phyloP scores from a whole-genome alignment of 805 yeast species.

The Lipomyces starkeyi region DNA sequence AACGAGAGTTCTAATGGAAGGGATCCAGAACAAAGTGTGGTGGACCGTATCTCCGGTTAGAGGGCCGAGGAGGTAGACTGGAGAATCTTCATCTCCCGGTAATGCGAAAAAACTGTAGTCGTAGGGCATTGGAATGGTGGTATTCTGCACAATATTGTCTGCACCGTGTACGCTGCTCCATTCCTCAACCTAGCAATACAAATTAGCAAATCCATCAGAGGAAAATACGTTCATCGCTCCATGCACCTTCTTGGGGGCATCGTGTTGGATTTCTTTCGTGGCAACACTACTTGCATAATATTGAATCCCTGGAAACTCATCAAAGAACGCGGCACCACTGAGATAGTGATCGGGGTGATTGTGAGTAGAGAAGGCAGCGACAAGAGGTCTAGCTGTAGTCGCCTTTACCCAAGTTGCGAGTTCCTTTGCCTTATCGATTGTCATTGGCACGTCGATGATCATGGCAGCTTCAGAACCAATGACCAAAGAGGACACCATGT shows the following conservation, averaged over 20 bases:
- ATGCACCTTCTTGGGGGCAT: background rate
- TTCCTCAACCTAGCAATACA: background rate
- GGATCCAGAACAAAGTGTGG: background rate
- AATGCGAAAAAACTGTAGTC: background rate
- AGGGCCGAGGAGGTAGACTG: background rate
- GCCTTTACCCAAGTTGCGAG: background rate
- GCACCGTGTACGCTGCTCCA: background rate
- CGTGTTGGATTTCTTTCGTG: background rate
- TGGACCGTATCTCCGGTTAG: background rate
- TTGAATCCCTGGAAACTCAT: background rate
- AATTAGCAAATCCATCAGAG: background rate
- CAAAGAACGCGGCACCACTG: background rate
- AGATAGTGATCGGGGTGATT: background rate
- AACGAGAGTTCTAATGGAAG: slow-evolving; percentile 1
- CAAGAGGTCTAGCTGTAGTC: background rate
- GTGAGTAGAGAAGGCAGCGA: background rate
- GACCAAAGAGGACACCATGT: background rate
- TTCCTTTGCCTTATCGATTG: background rate
- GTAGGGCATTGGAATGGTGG: background rate
- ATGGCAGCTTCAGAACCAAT: background rate
- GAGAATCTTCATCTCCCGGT: background rate
- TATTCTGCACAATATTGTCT: background rate
- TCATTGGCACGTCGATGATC: background rate
- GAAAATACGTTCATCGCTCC: background rate
- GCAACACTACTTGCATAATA: background rate